A percentile compares a stretch with the other conserved stretches of the same genome.
Evolutionary conservation across 371 early-diverging fungal species (phyloP).

Genomic region (Lichtheimia ramosa): DNA sequence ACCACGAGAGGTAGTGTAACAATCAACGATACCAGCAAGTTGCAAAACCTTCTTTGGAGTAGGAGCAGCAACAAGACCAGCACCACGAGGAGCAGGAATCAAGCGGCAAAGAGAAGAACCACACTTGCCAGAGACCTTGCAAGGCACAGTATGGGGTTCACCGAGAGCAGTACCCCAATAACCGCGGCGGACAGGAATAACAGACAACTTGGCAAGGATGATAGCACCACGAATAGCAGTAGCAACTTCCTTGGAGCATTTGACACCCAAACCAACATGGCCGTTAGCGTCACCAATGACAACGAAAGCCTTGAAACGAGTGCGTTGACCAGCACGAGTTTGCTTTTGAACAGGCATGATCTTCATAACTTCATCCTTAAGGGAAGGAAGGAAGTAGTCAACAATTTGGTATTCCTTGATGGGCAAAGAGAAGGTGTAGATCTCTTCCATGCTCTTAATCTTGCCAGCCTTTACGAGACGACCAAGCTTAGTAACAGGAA

Average conservation of each 20-base stretch:
- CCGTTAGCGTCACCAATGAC: conserved; percentile 98
- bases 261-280: conserved; percentile 99
- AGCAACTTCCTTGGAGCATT: conserved; percentile 99
- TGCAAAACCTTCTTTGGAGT: conserved; percentile 97
- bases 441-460: conserved; percentile 93
- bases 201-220: conserved; percentile 97
- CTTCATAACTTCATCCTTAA: conserved; percentile 99
- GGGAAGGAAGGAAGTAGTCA: conserved; percentile 93
- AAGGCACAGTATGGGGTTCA: conserved; percentile 99
- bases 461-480: conserved; percentile 95
- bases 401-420: conserved; percentile 99
- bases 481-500: conserved; percentile 97
- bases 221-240: conserved; percentile 99
- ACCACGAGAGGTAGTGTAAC: conserved; percentile 96
- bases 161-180: conserved; percentile 98
- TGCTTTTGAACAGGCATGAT: conserved; percentile 99
- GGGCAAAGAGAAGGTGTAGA: conserved; percentile 97
- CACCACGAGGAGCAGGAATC: conserved; percentile 85
- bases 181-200: conserved; percentile 98
- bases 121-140: conserved; percentile 99
- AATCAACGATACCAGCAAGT: conserved; percentile 98
- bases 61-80: conserved; percentile 98
- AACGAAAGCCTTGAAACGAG: conserved; percentile 99
- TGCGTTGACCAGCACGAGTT: conserved; percentile 99
- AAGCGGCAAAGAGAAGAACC: conserved; percentile 92